These are phyloP conservation scores for Crataegus laevigata DNA, from an alignment of 306 rosid genomes.

Conservation along the genomic window DNA sequence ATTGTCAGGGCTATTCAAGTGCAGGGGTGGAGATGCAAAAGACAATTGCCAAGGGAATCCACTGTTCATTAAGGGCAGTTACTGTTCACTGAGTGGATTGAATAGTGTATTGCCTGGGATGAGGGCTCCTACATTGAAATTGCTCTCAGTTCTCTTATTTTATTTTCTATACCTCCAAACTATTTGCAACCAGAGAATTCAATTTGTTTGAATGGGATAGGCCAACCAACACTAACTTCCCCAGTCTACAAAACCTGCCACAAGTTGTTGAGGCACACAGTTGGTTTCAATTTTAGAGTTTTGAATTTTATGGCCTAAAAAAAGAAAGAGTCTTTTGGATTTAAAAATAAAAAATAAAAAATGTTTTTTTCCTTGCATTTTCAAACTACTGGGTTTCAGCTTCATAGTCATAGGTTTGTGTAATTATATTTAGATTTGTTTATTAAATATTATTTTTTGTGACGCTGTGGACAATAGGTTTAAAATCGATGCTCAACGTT, in stretches of 20 bases:
- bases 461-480: neutral
- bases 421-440: neutral
- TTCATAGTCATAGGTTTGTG: neutral
- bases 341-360: no score
- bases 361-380: no score
- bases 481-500: neutral
- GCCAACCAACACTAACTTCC: neutral
- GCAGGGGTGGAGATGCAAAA: no score
- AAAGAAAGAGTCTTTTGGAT: neutral
- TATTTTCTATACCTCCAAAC: no score
- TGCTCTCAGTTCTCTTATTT: no score
- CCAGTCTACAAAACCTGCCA: neutral
- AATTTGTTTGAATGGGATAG: neutral
- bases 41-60: no score
- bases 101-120: no score
- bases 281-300: neutral
- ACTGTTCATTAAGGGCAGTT: no score
- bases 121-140: no score
- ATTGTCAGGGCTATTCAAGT: no score
- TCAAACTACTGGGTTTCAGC: neutral
- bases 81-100: no score
- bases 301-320: neutral
- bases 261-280: neutral
- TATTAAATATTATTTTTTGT: neutral
- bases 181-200: neutral